Percentiles rank a stretch among this genome's conserved stretches.
Evolutionary conservation across 352 stramenopile genomes (phyloP).

Genomic region (Phytophthora sansomeana): DNA sequence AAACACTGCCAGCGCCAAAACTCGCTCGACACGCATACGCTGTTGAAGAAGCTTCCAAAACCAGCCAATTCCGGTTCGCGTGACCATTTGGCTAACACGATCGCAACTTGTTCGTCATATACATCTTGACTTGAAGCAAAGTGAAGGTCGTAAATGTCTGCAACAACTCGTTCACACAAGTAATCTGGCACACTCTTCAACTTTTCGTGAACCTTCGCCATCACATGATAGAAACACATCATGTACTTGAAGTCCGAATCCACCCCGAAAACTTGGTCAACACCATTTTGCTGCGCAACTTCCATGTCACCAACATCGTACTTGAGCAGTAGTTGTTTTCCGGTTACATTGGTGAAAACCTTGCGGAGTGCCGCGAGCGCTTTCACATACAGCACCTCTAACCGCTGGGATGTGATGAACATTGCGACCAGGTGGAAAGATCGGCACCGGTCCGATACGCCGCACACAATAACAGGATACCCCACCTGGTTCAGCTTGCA

Average conservation of each 20-base stretch:
- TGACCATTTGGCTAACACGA: neutral
- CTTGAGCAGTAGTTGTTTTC: neutral
- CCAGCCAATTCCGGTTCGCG: neutral
- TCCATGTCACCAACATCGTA: neutral
- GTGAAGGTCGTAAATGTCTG: conserved; percentile 32
- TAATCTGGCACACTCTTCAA: no score
- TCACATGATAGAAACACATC: conserved; percentile 41
- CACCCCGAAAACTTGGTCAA: neutral
- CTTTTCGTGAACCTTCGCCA: conserved; percentile 27
- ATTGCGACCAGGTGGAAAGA: conserved; percentile 24
- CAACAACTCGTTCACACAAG: conserved; percentile 7
- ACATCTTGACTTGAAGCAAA: neutral
- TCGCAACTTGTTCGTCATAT: neutral
- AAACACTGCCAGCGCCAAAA: conserved; percentile 31
- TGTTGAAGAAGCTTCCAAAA: neutral
- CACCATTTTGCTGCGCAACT: conserved; percentile 3
- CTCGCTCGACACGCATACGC: neutral
- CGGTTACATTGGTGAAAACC: neutral
- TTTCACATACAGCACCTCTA: neutral
- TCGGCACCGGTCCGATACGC: conserved; percentile 20
- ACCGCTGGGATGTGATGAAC: conserved; percentile 11
- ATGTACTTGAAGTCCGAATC: conserved; percentile 14
- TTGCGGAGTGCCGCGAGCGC: neutral
- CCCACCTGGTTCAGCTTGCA: conserved; percentile 27
- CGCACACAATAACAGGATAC: conserved; percentile 24